These are phyloP conservation scores for Plenodomus lindquistii DNA, from an alignment of 2,329 filamentous ascomycete species.

Conservation along the genomic window DNA sequence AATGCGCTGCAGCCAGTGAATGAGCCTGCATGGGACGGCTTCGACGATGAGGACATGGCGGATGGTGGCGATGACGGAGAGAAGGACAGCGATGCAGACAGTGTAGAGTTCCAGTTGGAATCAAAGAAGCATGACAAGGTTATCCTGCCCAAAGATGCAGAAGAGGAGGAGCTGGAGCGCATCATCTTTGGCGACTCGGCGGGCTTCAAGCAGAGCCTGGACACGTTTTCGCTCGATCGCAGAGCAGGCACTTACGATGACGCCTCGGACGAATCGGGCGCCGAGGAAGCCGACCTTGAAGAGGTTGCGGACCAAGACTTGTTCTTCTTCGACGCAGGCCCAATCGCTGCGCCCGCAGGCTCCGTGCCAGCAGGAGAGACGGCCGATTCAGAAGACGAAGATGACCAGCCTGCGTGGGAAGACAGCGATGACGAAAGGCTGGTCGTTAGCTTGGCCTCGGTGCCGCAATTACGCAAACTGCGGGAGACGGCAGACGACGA, in stretches of 20 bases:
- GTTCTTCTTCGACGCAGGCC: slow-evolving; percentile 78
- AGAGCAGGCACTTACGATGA: slow-evolving; percentile 36
- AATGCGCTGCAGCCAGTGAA: slow-evolving; percentile 25
- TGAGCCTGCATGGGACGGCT: slow-evolving; percentile 33
- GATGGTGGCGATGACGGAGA: slow-evolving; percentile 5
- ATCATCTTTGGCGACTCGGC: slow-evolving; percentile 85
- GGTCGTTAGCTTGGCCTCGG: slow-evolving; percentile 77
- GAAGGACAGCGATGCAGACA: slow-evolving; percentile 23
- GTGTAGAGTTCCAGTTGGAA: slow-evolving; percentile 23
- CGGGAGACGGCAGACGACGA: slow-evolving; percentile 82
- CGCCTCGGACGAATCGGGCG: slow-evolving; percentile 51
- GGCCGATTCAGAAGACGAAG: slow-evolving; percentile 43
- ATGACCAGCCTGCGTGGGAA: slow-evolving; percentile 71
- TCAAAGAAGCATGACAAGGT: slow-evolving; percentile 27
- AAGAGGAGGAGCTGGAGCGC: slow-evolving; percentile 83
- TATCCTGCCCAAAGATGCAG: slow-evolving; percentile 70
- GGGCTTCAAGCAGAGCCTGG: slow-evolving; percentile 78
- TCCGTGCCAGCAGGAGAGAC: slow-evolving; percentile 47
- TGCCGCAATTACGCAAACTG: slow-evolving; percentile 78
- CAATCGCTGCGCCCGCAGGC: slow-evolving; percentile 48
- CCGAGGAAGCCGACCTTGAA: slow-evolving; percentile 56
- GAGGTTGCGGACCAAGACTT: slow-evolving; percentile 78
- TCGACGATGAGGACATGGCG: slow-evolving; percentile 18
- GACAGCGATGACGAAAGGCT: slow-evolving; percentile 95
- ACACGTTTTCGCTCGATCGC: slow-evolving; percentile 56